Evolutionary conservation across 306 rosid species (phyloP).

Genomic region (Arachis stenosperma): DNA sequence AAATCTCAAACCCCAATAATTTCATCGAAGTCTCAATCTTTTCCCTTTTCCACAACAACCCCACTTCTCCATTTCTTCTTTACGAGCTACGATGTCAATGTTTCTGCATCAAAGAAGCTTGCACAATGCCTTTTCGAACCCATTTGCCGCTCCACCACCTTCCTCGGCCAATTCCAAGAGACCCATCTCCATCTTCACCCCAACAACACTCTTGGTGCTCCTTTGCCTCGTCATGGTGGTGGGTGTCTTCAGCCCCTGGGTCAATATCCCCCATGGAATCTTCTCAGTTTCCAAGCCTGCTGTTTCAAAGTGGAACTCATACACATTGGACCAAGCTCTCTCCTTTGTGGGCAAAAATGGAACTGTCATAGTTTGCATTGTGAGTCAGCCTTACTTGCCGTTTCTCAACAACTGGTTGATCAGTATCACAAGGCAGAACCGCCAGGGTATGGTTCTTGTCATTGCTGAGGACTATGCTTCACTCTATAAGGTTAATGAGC

Average conservation of each 20-base stretch:
- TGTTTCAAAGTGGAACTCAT: slow-evolving; percentile 64
- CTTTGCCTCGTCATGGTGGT: slow-evolving; percentile 60
- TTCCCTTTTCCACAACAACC: not conserved
- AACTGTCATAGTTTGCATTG: slow-evolving; percentile 89
- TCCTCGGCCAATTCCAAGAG: slow-evolving; percentile 59
- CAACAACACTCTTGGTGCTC: slow-evolving; percentile 54
- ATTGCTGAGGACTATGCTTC: slow-evolving; percentile 94
- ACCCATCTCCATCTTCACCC: slow-evolving; percentile 62
- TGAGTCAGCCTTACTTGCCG: slow-evolving; percentile 89
- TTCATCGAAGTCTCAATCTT: slow-evolving; percentile 12
- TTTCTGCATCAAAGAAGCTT: slow-evolving; percentile 74
- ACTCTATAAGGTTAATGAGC: slow-evolving; percentile 73
- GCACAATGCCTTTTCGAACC: slow-evolving; percentile 61
- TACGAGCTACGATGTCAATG: slow-evolving; percentile 50
- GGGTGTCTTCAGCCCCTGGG: slow-evolving; percentile 77
- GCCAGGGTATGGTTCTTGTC: slow-evolving; percentile 88
- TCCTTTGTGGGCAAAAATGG: slow-evolving; percentile 76
- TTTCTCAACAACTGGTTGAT: slow-evolving; percentile 92
- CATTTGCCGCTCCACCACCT: slow-evolving; percentile 49
- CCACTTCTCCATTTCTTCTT: too few species aligned
- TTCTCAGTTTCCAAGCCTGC: slow-evolving; percentile 52
- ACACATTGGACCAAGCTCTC: slow-evolving; percentile 77
- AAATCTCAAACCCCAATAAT: not conserved
- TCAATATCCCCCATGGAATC: slow-evolving; percentile 54
- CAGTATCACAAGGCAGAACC: slow-evolving; percentile 74